Evolutionary conservation across 2,329 filamentous ascomycete genomes (phyloP), one percentile per base, ranked within the genome.

Genomic region (Aspergillus bombycis): DNA sequence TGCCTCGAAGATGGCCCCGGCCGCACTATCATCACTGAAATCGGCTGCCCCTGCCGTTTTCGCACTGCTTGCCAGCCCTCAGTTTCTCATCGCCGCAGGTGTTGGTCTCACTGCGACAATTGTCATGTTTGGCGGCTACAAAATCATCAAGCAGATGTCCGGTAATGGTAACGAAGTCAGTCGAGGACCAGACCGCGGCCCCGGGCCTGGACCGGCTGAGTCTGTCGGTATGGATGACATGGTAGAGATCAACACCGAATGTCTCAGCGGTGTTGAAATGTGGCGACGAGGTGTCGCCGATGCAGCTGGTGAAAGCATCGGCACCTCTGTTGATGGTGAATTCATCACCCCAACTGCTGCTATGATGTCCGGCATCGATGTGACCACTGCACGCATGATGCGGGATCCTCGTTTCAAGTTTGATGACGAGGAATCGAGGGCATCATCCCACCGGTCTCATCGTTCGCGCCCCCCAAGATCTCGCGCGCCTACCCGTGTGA

Each of bases 121-220:
- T 10, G 92, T 99, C 71, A 94, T 95, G 77, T 92, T 99, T 64
- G 95, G 95, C 60, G 94, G 95, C 6, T 98, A 93, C 86, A 98
- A 97, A 81, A 97, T 99, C 76, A 89, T 99, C 79, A 96, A 97
- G 84, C 90, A 89, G 70, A 92, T 98, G 46, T 62, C 82, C 83
- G 71, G 81, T 75, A 16, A 66, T 60, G 69, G 72, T 41, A 70
- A 70, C 58, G 56, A 57, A 26, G 58, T 62, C 30, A 38, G n/a
- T n/a, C n/a, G 36, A 46, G 46, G 43, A n/a, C 48, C 48, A 10
- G 55, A n/a, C 12, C 38, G 8, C 19, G 38, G 16, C 16, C 38
- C 16, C 8, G 19, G n/a, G 28, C 32, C 21, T 8, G 16, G 21
- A 10, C 64, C 62, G 32, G 55, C 65, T 62, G 69, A 60, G 61